Conservation (phyloP, 2,329 filamentous ascomycete genomes). For the Pseudogymnoascus sp. region DNA sequence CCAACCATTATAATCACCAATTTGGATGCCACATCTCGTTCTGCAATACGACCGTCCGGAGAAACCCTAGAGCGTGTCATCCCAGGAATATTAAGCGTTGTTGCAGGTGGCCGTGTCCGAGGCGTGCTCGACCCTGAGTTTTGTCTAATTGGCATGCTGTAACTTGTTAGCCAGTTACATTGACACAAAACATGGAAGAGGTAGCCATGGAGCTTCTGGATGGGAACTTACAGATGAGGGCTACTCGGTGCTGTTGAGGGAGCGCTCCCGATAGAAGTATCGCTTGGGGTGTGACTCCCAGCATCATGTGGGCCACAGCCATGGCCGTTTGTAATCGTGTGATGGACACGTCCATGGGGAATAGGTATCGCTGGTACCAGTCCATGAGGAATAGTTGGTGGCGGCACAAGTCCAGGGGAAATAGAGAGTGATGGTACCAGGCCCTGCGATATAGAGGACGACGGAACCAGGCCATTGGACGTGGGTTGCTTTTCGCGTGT, state of each 20-base stretch:
- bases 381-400: constrained; percentile 13
- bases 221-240: constrained; percentile 6
- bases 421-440: not conserved
- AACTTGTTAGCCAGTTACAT: not conserved
- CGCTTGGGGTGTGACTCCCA: constrained; percentile 2
- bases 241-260: not conserved
- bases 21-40: constrained; percentile 91
- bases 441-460: constrained; percentile 13
- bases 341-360: not conserved
- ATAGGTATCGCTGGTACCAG: constrained; percentile 2
- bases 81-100: constrained; percentile 92
- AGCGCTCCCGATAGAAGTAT: not conserved
- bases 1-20: constrained; percentile 98
- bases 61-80: constrained; percentile 93
- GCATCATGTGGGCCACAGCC: not conserved
- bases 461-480: constrained; percentile 12
- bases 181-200: not conserved
- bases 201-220: not conserved
- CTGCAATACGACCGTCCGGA: constrained; percentile 87
- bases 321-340: constrained; percentile 1
- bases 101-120: constrained; percentile 72
- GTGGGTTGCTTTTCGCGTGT: constrained; percentile 14
- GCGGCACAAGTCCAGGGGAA: constrained; percentile 12
- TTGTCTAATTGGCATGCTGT: constrained; percentile 59
- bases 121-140: constrained; percentile 73